These are phyloP conservation scores for Fusarium chaquense DNA, from an alignment of 2,329 filamentous ascomycete species.

Conservation along the genomic window DNA sequence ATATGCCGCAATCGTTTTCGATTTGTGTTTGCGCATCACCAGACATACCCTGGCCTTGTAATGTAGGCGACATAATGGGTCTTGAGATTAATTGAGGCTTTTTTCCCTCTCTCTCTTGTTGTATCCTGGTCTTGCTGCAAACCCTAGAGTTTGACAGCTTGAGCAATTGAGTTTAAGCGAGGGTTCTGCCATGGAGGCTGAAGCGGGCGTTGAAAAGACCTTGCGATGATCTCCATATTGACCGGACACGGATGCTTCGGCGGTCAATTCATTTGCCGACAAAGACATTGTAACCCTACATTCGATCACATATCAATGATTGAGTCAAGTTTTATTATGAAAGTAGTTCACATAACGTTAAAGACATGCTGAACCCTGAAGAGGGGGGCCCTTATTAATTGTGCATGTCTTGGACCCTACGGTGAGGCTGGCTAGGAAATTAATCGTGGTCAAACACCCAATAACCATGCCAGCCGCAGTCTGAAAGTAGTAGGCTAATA, in stretches of 20 bases:
- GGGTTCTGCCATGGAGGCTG: constrained; percentile 4
- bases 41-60: constrained; percentile 26
- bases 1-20: constrained; percentile 31
- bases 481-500: not conserved
- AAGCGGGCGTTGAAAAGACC: constrained; percentile 16
- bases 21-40: constrained; percentile 27
- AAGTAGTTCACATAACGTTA: not conserved
- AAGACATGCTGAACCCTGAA: constrained; percentile 3
- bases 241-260: constrained; percentile 1
- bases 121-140: constrained; percentile 6
- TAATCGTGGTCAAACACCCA: constrained; percentile 6
- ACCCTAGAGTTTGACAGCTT: not conserved
- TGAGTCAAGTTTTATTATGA: not conserved
- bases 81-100: constrained; percentile 11
- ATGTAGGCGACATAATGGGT: constrained; percentile 21
- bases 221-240: constrained; percentile 4
- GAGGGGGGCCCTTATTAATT: not conserved
- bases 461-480: constrained; percentile 6
- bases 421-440: constrained; percentile 34
- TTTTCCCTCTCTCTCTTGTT: constrained; percentile 2
- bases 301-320: constrained; percentile 16
- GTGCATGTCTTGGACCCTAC: constrained; percentile 28
- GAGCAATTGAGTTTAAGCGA: not conserved
- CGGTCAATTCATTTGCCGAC: constrained; percentile 12
- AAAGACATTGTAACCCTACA: constrained; percentile 21